Evolutionary conservation across 202 grass and related monocot species (phyloP).

Genomic region (Elaeis oleifera): DNA sequence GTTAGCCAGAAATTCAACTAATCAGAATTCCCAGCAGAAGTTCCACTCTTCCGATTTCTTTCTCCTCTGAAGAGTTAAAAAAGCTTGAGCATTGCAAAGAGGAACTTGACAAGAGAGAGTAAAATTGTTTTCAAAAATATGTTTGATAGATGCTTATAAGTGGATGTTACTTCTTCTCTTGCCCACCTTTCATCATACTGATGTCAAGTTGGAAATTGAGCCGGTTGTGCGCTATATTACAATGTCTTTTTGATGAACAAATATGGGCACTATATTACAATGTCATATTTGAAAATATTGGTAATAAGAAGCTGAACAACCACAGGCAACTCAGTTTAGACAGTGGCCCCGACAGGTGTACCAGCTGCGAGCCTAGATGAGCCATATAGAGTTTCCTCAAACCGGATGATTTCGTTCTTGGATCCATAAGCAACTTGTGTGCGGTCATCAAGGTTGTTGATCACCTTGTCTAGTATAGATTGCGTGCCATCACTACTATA

Average conservation of each 20-base stretch:
- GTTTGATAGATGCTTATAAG: too few relatives aligned
- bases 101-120: too few relatives aligned
- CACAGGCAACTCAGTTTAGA: constrained; percentile 9
- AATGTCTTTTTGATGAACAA: not conserved
- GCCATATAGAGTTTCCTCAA: constrained; percentile 80
- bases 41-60: too few relatives aligned
- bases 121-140: too few relatives aligned
- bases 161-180: not conserved
- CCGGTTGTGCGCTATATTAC: not conserved
- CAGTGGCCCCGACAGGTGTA: constrained; percentile 47
- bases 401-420: constrained; percentile 95
- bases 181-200: not conserved
- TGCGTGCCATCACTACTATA: constrained; percentile 83
- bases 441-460: constrained; percentile 54
- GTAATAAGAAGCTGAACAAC: not conserved
- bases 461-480: constrained; percentile 76
- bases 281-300: not conserved
- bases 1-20: too few relatives aligned
- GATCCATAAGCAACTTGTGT: constrained; percentile 85
- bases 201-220: not conserved
- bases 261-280: not conserved
- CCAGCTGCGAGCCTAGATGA: constrained; percentile 63
- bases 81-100: too few relatives aligned
- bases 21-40: too few relatives aligned
- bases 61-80: too few relatives aligned